Percentiles rank a stretch among this genome's conserved stretches.
These are phyloP conservation scores for Castanospermum australe DNA, from an alignment of 306 rosid species.

Conservation along the genomic window DNA sequence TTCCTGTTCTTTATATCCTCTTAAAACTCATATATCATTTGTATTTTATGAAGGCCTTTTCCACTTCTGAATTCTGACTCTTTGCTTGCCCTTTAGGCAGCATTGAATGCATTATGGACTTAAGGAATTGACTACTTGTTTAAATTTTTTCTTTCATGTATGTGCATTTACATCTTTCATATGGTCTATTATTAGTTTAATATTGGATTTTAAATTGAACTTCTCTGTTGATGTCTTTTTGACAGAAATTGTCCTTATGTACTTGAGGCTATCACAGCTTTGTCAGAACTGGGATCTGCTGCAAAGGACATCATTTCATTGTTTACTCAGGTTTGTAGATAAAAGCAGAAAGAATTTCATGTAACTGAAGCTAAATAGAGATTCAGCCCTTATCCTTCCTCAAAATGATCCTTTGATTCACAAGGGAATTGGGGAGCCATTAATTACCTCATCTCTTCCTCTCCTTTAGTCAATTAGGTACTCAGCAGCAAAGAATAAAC, in stretches of 20 bases:
- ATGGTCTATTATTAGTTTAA: slow-evolving; percentile 1
- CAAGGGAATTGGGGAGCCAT: background rate
- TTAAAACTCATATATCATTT: background rate
- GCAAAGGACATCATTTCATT: slow-evolving; percentile 82
- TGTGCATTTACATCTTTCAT: slow-evolving; percentile 4
- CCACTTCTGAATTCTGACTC: slow-evolving; percentile 1
- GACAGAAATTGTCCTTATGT: slow-evolving; percentile 84
- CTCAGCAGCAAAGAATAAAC: background rate
- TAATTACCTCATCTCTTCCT: background rate
- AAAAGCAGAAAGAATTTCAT: slow-evolving; percentile 15
- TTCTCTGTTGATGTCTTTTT: slow-evolving; percentile 29
- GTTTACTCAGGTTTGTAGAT: slow-evolving; percentile 85
- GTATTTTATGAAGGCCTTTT: slow-evolving; percentile 12
- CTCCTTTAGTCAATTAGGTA: background rate
- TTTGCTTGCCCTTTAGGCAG: slow-evolving; percentile 5
- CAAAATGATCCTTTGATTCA: background rate
- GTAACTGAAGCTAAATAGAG: slow-evolving; percentile 8
- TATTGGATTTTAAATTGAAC: slow-evolving; percentile 23
- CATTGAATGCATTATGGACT: slow-evolving; percentile 12
- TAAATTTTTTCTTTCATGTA: background rate
- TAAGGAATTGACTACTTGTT: slow-evolving; percentile 2
- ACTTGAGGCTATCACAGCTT: slow-evolving; percentile 82
- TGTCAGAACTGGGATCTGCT: slow-evolving; percentile 81
- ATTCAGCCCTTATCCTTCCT: background rate
- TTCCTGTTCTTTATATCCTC: background rate